Base-by-base conservation (phyloP, 495 filamentous ascomycete genomes). In the Wilcoxina mikolae region DNA sequence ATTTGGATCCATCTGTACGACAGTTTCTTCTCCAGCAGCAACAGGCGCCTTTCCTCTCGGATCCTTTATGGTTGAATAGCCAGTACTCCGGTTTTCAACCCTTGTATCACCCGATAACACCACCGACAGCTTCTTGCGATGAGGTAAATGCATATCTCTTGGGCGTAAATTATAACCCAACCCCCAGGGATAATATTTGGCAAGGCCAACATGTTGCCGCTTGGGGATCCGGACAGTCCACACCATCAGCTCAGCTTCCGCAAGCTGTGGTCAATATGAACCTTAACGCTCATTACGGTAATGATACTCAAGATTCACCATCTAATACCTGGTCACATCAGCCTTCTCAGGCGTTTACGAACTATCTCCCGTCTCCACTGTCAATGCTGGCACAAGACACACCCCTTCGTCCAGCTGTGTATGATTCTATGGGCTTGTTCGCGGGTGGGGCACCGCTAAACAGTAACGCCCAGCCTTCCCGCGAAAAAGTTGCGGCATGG, bases 401-500 rank as follows among this genome's bases (percentile, higher is more conserved):
- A 39, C 20, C 20, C 15, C 35, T 15, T 12, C 35, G 15, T 39
- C 35, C 12, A 15, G 15, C 35, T 5, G 20, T 39, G 35, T 39
- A 39, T 18, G 35, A 39, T 39, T 12, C 12, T 20, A 46, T 22
- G 1, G 47, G 20, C n/a, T n/a, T n/a, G n/a, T n/a, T n/a, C n/a
- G n/a, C n/a, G n/a, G n/a, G n/a, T n/a, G n/a, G n/a, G 33, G 33
- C 33, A 38, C 33, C 27, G 11, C 46, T 15, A 49, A 15, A 49
- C 12, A 15, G 24, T 29, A 49, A 29, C 27, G 25, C 27, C 60
- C 68, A 72, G 3, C 77, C 80, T 58, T 87, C 85, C 65, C 84
- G 83, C 58, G 90, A 95, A 65, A 84, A 82, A 57, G 79, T 83
- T 4, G 73, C 95, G 42, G 75, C 81, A 15, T 89, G 84, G 78